Base-by-base conservation (phyloP, 345 rosid genomes). In the Salix udensis region DNA sequence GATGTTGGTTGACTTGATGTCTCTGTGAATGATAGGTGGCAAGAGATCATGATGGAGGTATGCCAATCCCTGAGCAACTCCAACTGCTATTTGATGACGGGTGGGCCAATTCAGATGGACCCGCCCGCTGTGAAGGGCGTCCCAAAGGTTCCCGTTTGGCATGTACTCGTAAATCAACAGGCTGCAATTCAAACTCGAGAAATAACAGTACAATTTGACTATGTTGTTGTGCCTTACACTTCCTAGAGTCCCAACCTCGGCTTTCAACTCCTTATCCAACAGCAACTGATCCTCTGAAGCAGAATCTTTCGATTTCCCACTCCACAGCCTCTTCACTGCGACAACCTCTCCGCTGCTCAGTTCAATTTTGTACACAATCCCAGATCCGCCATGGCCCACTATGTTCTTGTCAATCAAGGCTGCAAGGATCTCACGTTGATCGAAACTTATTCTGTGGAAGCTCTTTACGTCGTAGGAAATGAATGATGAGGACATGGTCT, bases 81-180 rank as follows among this genome's bases (percentile, higher is more conserved):
- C 98, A 3, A 93, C 87, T 12, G 96, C 98, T 66, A 95, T 90
- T 78, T 85, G 92, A 70, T 93, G 97, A 53, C 98, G 91, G 39
- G 88, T 89, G 19, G 91, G 92, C 98, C 98, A 95, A 71, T 87
- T 89, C 19, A 91, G 91, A 62, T 69, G 76, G 74, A 82, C 62
- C 65, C 81, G 48, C 52, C 94, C 95, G 74, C 88, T 85, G 85
- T 91, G 97, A 72, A 95, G 92, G 67, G 97, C 89, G 42, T 93
- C 94, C 90, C 97, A 86, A 15, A 95, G 92, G 80, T 91, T 95
- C 69, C 97, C 98, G 39, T 92, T 94, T 3, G 91, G 88, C 98
- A 92, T 91, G 83, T 91, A 92, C 87, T 95, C 98, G 70, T 95
- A 92, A 48, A 93, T 92, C 86, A 93, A 81, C 68, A 95, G 83